Evolutionary conservation across 306 rosid genomes (phyloP), one percentile per base, ranked within the genome.

Genomic region (Crotalaria pallida): DNA sequence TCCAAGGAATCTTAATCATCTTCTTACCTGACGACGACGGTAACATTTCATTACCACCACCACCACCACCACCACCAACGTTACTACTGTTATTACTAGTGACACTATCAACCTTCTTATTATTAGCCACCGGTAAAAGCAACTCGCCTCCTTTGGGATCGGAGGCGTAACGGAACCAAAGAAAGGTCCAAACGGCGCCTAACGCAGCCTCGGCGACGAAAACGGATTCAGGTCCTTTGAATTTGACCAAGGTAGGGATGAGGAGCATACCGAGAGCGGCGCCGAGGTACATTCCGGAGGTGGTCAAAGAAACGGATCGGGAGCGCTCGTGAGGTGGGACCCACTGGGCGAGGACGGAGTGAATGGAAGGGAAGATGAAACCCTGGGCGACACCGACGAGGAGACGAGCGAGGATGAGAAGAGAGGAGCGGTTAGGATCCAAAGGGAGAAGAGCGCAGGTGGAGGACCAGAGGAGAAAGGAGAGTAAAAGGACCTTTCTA

Each of bases 251-350:
- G 76, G 86, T 86, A 0, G 99, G 99, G 55, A 91, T 89, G 57
- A 86, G 38, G 24, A 95, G 89, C 99, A 95, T 95, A 26, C 97
- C 97, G 0, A 83, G 67, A 7, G 99, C 97, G 0, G 99, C 99
- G 29, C 99, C 99, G 0, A 94, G 80, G 70, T 94, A 91, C 99
- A 94, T 94, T 4, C 99, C 99, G 7, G 96, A 88, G 18, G 97
- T 94, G 0, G 97, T 91, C 10, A 91, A 89, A 34, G 99, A 94
- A 82, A 94, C 97, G 6, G 97, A 94, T 81, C 99, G 75, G 63
- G 97, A 94, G 77, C 97, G 78, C 62, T 94, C 99, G 56, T 94
- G 97, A 11, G 97, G 97, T 10, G 97, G 99, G 55, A 94, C 99
- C 99, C 99, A 94, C 71, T 89, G 99, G 0, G 99, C 99, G 5